Evolutionary conservation across 2,329 filamentous ascomycete genomes (phyloP), one percentile per base, ranked within the genome.

Genomic region (Ilyonectria destructans): DNA sequence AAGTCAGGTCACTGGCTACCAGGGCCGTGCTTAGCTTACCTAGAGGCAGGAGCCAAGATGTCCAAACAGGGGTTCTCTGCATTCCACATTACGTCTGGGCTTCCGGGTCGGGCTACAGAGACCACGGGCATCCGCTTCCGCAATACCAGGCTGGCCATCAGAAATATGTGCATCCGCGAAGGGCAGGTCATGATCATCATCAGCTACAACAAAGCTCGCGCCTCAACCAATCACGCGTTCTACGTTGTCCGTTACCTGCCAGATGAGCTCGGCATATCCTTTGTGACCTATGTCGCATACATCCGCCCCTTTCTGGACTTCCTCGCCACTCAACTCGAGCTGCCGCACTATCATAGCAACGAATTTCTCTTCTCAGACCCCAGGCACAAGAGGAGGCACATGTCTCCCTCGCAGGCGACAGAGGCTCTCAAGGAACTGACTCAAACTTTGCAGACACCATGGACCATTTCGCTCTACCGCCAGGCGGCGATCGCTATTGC

Each of bases 401-500:
- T 51, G 9, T 19, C 21, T 21, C 21, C 48, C 21, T 15, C 15
- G 19, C 48, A 51, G 19, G 19, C 48, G 13, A 26, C 48, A 19
- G 48, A 13, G 21, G 29, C 15, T 19, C 48, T 51, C 17, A 51
- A 21, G 29, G 15, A 21, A 17, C 29, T 35, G 7, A 55, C 51
- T 15, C 26, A 21, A 19, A 23, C 31, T 55, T 19, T 37, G 12
- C 8, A 19, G 21, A 37, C 51, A 19, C 51, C 51, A 17, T 55
- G 26, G 51, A 55, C 26, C 17, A 19, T 55, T 17, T 37, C 31
- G n/a, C 31, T 55, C 21, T 55, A 55, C 33, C n/a, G 51, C 15
- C 26, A 55, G 31, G 51, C 51, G 43, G 60, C 37, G 15, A 35
- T 64, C 8, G 51, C 61, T 37, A 58, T 64, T 58, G 35, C 61